Base-by-base conservation (phyloP, 2,329 filamentous ascomycete genomes). In the Neodidymelliopsis sp. region DNA sequence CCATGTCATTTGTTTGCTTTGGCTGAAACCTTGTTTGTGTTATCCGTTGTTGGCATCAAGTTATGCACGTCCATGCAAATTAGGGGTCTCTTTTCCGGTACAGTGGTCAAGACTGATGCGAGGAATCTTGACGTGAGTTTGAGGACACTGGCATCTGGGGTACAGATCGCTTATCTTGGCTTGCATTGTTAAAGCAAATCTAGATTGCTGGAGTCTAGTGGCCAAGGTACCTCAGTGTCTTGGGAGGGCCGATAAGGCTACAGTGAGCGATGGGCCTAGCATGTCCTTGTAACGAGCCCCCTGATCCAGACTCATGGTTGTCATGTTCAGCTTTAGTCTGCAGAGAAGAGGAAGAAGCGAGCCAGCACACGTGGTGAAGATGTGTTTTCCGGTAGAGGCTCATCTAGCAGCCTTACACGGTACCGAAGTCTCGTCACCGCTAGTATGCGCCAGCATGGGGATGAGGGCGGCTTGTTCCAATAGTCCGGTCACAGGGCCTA, bases 361-460 rank as follows among this genome's bases (percentile, higher is more conserved):
- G 30, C 35, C 29, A 25, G 10, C 35, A 40, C 40, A 50, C 35
- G 40, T 50, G 41, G 35, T 22, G 20, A 10, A n/a, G 28, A 20
- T 19, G 22, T 29, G 20, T 34, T 38, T 41, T 35, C 15, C 10
- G 7, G 16, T n/a, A 10, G 34, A 11, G 22, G 24, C 11, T 44
- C 19, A 23, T 24, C 29, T 40, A 44, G 35, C 47, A 50, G 47
- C 40, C 47, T 41, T 45, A 24, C 34, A 29, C 24, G 25, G 35
- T 35, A 44, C 47, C 40, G 36, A 16, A 24, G 19, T 20, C 28
- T 41, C 36, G 29, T 50, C 35, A 27, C 47, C 19, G n/a, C 19
- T 40, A 35, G 27, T 19, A 25, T 29, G 20, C n/a, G 16, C 20
- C 35, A 35, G 29, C 29, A 35, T 30, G 39, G 46, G 19, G 24